A percentile compares a stretch with the other conserved stretches of the same genome.
These are phyloP conservation scores for Helminthosporium solani DNA, from an alignment of 2,329 filamentous ascomycete species.

Conservation along the genomic window DNA sequence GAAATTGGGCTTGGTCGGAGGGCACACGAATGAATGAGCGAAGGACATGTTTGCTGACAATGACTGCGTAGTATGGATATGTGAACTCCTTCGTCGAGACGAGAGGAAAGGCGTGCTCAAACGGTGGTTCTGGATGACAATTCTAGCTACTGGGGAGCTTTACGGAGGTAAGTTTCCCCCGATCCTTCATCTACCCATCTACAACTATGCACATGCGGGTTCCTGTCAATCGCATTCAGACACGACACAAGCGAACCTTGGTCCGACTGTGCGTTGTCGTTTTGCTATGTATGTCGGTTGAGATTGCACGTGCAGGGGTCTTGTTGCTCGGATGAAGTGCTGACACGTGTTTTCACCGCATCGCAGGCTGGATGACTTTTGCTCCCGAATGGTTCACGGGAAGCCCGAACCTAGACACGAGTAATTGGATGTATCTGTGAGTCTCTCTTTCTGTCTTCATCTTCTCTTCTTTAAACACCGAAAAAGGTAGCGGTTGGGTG, in stretches of 20 bases:
- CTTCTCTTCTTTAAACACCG: neutral
- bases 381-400: slow-evolving; percentile 65
- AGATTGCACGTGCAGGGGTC: slow-evolving; percentile 11
- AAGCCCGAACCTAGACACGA: slow-evolving; percentile 57
- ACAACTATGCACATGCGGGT: slow-evolving; percentile 14
- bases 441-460: too few species aligned
- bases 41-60: slow-evolving; percentile 2
- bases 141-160: slow-evolving; percentile 63
- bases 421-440: slow-evolving; percentile 60
- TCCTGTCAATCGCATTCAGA: slow-evolving; percentile 10
- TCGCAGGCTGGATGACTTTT: slow-evolving; percentile 62
- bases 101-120: slow-evolving; percentile 40
- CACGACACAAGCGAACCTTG: neutral
- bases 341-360: slow-evolving; percentile 42
- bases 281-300: neutral
- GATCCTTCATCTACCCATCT: slow-evolving; percentile 1
- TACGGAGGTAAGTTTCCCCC: slow-evolving; percentile 54
- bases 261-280: neutral
- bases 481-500: neutral
- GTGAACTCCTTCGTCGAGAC: slow-evolving; percentile 51
- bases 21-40: neutral
- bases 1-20: neutral
- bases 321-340: slow-evolving; percentile 23
- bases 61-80: slow-evolving; percentile 50
- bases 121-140: slow-evolving; percentile 56